phyloP scores from a whole-genome alignment of 805 yeast species.

The Candida andamanensis region DNA sequence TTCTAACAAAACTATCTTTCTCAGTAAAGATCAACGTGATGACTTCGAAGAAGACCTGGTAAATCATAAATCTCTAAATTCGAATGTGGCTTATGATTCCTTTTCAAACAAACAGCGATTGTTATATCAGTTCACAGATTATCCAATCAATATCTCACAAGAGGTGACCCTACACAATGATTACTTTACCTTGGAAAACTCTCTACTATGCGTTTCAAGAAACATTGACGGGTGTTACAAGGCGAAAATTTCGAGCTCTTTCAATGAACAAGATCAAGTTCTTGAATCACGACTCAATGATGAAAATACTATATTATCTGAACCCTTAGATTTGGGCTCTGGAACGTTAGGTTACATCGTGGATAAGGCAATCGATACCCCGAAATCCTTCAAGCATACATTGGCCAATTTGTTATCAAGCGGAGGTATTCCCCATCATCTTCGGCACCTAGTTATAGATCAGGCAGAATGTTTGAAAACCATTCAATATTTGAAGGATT shows the following conservation, averaged over 20 bases:
- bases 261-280: slow-evolving; percentile 2
- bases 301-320: slow-evolving; percentile 40
- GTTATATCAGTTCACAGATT: slow-evolving; percentile 62
- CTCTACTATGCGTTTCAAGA: slow-evolving; percentile 54
- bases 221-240: slow-evolving; percentile 55
- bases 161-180: slow-evolving; percentile 1
- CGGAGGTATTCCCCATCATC: slow-evolving; percentile 22
- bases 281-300: slow-evolving; percentile 45
- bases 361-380: slow-evolving; percentile 56
- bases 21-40: slow-evolving; percentile 37
- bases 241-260: slow-evolving; percentile 28
- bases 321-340: slow-evolving; percentile 50
- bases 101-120: slow-evolving; percentile 32
- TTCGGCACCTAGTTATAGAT: slow-evolving; percentile 29
- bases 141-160: slow-evolving; percentile 29
- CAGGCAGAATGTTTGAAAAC: slow-evolving; percentile 56
- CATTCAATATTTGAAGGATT: slow-evolving; percentile 48
- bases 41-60: slow-evolving; percentile 17
- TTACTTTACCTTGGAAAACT: slow-evolving; percentile 35
- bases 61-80: slow-evolving; percentile 13
- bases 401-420: slow-evolving; percentile 44
- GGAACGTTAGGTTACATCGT: slow-evolving; percentile 58
- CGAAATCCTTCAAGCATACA: slow-evolving; percentile 58
- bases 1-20: slow-evolving; percentile 56
- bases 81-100: slow-evolving; percentile 15